Percentiles rank a stretch among this genome's conserved stretches.
Evolutionary conservation across 2,329 filamentous ascomycete species (phyloP).

Genomic region (Fusarium devonianum): DNA sequence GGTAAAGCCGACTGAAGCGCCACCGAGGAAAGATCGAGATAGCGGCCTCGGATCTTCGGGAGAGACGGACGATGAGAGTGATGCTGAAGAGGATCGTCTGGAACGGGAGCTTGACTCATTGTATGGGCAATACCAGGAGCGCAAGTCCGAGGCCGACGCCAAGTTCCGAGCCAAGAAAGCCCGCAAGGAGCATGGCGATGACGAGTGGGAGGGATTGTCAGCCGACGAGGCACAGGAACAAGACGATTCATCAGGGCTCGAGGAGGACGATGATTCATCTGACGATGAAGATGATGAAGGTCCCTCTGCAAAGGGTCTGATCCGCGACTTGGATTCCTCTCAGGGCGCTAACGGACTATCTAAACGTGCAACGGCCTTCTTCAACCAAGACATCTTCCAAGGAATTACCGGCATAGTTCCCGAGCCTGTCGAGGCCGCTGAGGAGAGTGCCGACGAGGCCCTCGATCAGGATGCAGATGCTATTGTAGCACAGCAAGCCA

Average conservation of each 20-base stretch:
- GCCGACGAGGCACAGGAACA: constrained; percentile 65
- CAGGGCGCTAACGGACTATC: constrained; percentile 32
- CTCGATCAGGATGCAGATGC: constrained; percentile 45
- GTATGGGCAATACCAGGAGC: constrained; percentile 86
- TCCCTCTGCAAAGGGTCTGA: constrained; percentile 38
- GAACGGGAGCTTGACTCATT: constrained; percentile 86
- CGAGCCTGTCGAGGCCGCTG: constrained; percentile 45
- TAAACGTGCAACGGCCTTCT: constrained; percentile 80
- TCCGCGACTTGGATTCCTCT: constrained; percentile 49
- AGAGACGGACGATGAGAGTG: constrained; percentile 68
- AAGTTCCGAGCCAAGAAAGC: constrained; percentile 92
- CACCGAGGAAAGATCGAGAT: constrained; percentile 64
- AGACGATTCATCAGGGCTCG: constrained; percentile 62
- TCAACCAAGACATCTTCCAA: constrained; percentile 93
- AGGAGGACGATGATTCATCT: constrained; percentile 58
- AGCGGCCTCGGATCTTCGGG: constrained; percentile 62
- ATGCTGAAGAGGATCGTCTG: constrained; percentile 81
- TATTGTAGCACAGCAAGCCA: constrained; percentile 37
- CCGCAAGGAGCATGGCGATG: constrained; percentile 79
- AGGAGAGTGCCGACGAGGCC: constrained; percentile 43
- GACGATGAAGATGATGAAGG: constrained; percentile 46
- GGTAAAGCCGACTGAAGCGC: constrained; percentile 67
- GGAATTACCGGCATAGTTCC: constrained; percentile 74
- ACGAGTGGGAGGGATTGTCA: constrained; percentile 92
- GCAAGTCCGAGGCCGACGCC: constrained; percentile 79